Conservation (phyloP, 352 stramenopile species). For the Globisporangium takayamanum region DNA sequence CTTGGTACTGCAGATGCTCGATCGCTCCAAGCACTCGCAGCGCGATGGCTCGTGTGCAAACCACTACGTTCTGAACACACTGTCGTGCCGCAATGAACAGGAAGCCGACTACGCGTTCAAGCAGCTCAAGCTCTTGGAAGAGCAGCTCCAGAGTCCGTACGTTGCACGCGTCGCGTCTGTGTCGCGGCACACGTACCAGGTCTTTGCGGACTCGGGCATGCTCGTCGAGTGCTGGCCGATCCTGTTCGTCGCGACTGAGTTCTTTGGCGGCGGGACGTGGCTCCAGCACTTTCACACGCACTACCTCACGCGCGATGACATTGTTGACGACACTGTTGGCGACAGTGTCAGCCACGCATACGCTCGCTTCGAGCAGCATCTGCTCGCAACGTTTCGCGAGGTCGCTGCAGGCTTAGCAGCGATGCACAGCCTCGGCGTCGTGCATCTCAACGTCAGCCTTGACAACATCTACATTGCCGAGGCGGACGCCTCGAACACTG, state of each 20-base stretch:
- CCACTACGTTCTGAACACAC: constrained; percentile 33
- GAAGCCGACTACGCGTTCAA: constrained; percentile 30
- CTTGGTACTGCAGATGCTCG: constrained; percentile 29
- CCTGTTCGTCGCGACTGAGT: constrained; percentile 42
- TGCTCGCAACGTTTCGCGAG: constrained; percentile 34
- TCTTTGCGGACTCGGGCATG: constrained; percentile 53
- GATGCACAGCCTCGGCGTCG: constrained; percentile 46
- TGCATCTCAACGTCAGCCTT: constrained; percentile 55
- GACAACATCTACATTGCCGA: constrained; percentile 34
- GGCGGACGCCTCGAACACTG: background rate
- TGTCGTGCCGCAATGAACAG: constrained; percentile 35
- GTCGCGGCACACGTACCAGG: constrained; percentile 51
- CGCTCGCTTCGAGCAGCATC: constrained; percentile 21
- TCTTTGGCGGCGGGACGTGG: constrained; percentile 36
- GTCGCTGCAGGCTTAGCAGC: constrained; percentile 39
- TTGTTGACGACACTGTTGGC: background rate
- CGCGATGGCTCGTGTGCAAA: constrained; percentile 11
- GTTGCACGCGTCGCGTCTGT: constrained; percentile 22
- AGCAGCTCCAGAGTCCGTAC: constrained; percentile 32
- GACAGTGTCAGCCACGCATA: constrained; percentile 5
- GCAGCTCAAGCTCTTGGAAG: constrained; percentile 29
- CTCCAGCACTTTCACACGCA: constrained; percentile 17
- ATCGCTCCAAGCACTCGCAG: constrained; percentile 14
- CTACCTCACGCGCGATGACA: constrained; percentile 5
- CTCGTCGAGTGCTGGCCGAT: constrained; percentile 57